Conservation (phyloP, 2,329 filamentous ascomycete species). For the Plectosphaerella plurivora region DNA sequence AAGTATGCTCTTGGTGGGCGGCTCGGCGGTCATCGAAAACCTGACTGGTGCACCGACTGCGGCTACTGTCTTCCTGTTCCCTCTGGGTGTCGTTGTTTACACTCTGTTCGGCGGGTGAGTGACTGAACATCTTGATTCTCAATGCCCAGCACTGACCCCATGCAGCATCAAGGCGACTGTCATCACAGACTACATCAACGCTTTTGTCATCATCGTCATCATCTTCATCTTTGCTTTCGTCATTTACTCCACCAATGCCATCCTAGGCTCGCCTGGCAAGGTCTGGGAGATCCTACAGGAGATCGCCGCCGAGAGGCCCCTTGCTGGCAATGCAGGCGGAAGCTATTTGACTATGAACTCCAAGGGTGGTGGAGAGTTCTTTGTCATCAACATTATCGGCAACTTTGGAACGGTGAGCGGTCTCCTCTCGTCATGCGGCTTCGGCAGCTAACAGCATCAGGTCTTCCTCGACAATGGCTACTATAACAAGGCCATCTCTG, state of each 20-base stretch:
- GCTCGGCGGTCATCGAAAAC: constrained; percentile 18
- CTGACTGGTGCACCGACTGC: constrained; percentile 49
- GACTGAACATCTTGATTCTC: not conserved
- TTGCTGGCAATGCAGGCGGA: constrained; percentile 73
- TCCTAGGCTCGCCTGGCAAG: constrained; percentile 68
- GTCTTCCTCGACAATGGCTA: constrained; percentile 84
- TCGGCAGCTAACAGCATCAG: not conserved
- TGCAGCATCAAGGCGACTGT: constrained; percentile 73
- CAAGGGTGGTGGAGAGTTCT: constrained; percentile 79
- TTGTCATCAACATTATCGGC: constrained; percentile 81
- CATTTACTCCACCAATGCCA: constrained; percentile 68
- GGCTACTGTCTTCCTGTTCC: constrained; percentile 80
- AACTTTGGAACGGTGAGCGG: constrained; percentile 67
- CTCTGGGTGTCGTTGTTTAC: constrained; percentile 71
- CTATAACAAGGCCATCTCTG: constrained; percentile 92
- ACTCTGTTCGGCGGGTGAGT: constrained; percentile 62
- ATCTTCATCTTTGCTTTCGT: constrained; percentile 83
- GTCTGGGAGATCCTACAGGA: constrained; percentile 75
- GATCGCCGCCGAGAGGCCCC: constrained; percentile 65
- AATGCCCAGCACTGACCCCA: not conserved
- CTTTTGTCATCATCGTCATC: constrained; percentile 77
- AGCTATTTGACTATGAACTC: constrained; percentile 86
- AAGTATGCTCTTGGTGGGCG: no score
- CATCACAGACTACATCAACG: constrained; percentile 82
- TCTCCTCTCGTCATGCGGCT: not conserved